Base-by-base conservation (phyloP, 352 stramenopile genomes). In the Globisporangium nagaii region DNA sequence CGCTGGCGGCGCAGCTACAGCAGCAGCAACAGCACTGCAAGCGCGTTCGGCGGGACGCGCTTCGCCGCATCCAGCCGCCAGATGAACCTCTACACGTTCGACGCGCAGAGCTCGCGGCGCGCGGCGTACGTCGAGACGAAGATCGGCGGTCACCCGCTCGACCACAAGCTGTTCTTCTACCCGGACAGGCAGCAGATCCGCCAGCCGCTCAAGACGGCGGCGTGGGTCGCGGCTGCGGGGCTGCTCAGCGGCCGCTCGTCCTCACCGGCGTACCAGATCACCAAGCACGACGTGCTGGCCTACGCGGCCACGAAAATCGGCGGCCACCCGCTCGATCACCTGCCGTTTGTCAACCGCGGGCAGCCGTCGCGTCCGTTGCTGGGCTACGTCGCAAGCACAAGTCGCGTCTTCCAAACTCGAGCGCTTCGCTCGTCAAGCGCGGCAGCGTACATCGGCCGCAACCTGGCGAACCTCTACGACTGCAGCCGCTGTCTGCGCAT, bases 241-340 rank as follows among this genome's bases (percentile, higher is more conserved):
- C 30, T 75, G 57, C 11, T 54, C 51, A 28, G 56, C 32, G 7
- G 53, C 6, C 65, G 72, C 50, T 66, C 63, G 41, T 48, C 41
- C 3, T 86, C 74, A 20, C 60, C 46, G 20, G 66, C 75, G 0
- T 88, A 71, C 45, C 63, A 68, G 22, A 47, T 64, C 17, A 60
- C 56, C 2, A 67, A 70, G 24, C 71, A 65, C 7, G 60, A 78
- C 25, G 63, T 70, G 39, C 62, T 88, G 12, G 68, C 71, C 28
- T 88, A 88, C 41, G 69, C 77, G 19, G 64, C 71, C 1, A 74
- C 84, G 46, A 92, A 92, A 59, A 92, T 92, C 50, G 79, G 79
- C 13, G 81, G 81, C 39, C 81, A 92, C 48, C 62, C 75, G 12
- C 60, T 89, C 47, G 83, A 93, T 56, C 82, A 93, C 63, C 70